A percentile compares a stretch with the other conserved stretches of the same genome.
phyloP scores from a whole-genome alignment of 1,284 basidiomycete species.

The Tetrapyrgos nigripes region DNA sequence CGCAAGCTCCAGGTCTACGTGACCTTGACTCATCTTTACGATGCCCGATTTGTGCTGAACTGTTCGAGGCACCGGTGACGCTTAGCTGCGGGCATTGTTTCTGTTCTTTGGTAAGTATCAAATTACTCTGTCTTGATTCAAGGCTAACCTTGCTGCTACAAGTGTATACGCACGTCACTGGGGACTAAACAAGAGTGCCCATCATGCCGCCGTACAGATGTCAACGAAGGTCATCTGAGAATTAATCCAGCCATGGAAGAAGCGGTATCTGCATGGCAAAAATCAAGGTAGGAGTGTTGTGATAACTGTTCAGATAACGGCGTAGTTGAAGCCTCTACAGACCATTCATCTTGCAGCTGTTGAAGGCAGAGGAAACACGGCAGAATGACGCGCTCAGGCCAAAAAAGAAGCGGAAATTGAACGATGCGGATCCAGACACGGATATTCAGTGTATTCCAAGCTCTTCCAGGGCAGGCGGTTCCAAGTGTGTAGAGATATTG shows the following conservation, averaged over 20 bases:
- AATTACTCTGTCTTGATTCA: not conserved
- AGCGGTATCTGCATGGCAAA: constrained; percentile 65
- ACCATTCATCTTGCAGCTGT: constrained; percentile 46
- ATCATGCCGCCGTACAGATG: constrained; percentile 56
- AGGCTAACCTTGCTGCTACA: constrained; percentile 3
- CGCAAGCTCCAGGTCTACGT: constrained; percentile 56
- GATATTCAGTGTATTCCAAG: constrained; percentile 10
- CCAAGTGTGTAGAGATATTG: not conserved
- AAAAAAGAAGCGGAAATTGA: constrained; percentile 24
- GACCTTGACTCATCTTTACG: constrained; percentile 67
- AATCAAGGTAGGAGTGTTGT: constrained; percentile 57
- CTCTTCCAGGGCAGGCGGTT: constrained; percentile 1
- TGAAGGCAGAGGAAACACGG: constrained; percentile 31
- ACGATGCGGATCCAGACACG: constrained; percentile 16
- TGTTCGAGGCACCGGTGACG: constrained; percentile 73
- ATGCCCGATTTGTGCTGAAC: constrained; percentile 75
- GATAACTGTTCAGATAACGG: not conserved
- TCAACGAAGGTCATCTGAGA: constrained; percentile 64
- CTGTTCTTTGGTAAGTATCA: constrained; percentile 71
- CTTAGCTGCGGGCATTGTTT: constrained; percentile 78
- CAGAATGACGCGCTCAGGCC: not conserved
- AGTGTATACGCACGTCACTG: constrained; percentile 73
- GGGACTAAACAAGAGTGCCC: constrained; percentile 68
- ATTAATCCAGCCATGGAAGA: constrained; percentile 67
- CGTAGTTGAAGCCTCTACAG: constrained; percentile 31